These are phyloP conservation scores for Dactylellina drechsleri DNA, from an alignment of 2,329 filamentous ascomycete genomes.

Conservation along the genomic window DNA sequence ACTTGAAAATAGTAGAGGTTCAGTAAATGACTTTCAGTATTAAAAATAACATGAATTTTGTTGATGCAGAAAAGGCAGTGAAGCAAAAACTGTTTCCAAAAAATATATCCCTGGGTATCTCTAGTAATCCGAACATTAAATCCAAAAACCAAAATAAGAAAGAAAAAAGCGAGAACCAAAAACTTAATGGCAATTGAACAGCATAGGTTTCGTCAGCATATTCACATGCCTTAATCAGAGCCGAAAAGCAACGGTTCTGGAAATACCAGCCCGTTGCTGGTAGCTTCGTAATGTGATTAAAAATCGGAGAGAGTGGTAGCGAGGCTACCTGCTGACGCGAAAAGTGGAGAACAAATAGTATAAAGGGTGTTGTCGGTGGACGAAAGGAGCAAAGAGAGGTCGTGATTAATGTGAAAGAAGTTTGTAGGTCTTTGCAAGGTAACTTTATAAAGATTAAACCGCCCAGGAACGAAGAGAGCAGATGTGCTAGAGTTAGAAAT, in stretches of 20 bases:
- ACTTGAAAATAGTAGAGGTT: background rate
- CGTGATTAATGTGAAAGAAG: conserved; percentile 8
- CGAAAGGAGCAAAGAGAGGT: conserved; percentile 1
- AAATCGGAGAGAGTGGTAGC: conserved; percentile 27
- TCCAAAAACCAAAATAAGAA: conserved; percentile 26
- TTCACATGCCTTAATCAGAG: conserved; percentile 28
- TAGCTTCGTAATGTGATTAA: conserved; percentile 17
- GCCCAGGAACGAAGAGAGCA: too few species aligned
- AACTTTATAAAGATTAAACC: too few species aligned
- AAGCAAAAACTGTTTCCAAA: conserved; percentile 24
- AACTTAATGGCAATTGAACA: background rate
- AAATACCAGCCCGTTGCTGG: conserved; percentile 36
- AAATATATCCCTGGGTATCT: conserved; percentile 56
- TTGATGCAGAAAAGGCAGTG: background rate
- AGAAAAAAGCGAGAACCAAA: conserved; percentile 17
- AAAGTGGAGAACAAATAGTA: conserved; percentile 17
- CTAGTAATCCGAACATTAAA: conserved; percentile 18
- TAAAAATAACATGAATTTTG: conserved; percentile 26
- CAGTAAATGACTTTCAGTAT: conserved; percentile 24
- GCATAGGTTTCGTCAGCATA: conserved; percentile 2
- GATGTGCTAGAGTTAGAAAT: too few species aligned
- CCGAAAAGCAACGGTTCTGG: conserved; percentile 31
- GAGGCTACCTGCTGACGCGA: conserved; percentile 27
- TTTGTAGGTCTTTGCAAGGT: background rate
- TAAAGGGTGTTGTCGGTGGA: conserved; percentile 1